Conservation (phyloP, 1,284 basidiomycete genomes). For the Entoloma clypeatum region DNA sequence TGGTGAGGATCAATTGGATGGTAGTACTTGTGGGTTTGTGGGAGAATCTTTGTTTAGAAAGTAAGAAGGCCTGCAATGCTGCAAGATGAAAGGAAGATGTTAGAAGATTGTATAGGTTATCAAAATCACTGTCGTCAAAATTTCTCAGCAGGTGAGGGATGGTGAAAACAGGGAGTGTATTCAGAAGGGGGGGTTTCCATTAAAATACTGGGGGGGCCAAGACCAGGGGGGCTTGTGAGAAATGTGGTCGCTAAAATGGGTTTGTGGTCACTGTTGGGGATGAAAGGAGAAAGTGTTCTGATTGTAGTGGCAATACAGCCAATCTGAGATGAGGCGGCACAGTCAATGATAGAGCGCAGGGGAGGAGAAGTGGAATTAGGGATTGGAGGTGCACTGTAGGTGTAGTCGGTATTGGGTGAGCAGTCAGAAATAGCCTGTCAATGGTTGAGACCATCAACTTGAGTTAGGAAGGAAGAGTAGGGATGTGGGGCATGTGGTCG, state of each 20-base stretch:
- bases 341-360: background rate
- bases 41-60: background rate
- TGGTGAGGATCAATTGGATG: background rate
- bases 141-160: background rate
- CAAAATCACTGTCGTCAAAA: background rate
- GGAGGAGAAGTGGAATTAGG: background rate
- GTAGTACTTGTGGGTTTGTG: conserved; percentile 2
- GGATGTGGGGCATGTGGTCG: background rate
- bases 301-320: background rate
- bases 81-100: background rate
- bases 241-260: background rate
- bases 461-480: conserved; percentile 10
- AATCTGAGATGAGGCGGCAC: background rate
- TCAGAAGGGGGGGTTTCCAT: background rate
- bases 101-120: background rate
- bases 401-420: background rate
- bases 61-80: background rate
- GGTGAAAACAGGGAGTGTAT: background rate
- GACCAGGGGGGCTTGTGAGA: background rate
- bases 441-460: conserved; percentile 8
- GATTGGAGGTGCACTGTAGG: background rate
- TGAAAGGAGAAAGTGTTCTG: background rate
- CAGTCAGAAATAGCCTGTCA: conserved; percentile 7
- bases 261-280: background rate
- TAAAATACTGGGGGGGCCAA: background rate